Percentiles rank a stretch among this genome's conserved stretches.
These are phyloP conservation scores for Lentinula boryana DNA, from an alignment of 768 basidiomycete species.

Conservation along the genomic window DNA sequence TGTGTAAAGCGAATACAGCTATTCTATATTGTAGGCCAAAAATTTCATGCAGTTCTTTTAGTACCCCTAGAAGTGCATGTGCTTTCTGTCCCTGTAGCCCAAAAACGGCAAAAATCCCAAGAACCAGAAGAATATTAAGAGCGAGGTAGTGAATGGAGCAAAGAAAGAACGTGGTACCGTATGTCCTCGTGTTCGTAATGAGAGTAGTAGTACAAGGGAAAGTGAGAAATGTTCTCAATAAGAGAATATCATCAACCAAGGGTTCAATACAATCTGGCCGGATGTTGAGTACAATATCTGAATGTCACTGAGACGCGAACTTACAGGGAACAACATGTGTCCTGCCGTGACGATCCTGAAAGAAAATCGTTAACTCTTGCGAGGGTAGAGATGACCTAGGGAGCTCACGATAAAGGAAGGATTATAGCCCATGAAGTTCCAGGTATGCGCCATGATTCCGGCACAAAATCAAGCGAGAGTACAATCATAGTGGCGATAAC, in stretches of 20 bases:
- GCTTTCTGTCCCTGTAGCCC: not conserved
- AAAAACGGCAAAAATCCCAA: not conserved
- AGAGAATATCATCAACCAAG: slow-evolving; percentile 85
- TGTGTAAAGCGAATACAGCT: not conserved
- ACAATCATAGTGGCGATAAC: slow-evolving; percentile 51
- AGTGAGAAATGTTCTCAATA: slow-evolving; percentile 21
- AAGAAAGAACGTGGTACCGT: not conserved
- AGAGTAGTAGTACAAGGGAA: not conserved
- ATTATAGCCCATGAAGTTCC: slow-evolving; percentile 68
- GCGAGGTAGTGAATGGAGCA: not conserved
- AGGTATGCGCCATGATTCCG: slow-evolving; percentile 58
- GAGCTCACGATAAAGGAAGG: slow-evolving; percentile 62
- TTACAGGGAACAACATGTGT: slow-evolving; percentile 72
- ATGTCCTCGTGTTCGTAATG: not conserved
- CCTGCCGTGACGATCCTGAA: slow-evolving; percentile 53
- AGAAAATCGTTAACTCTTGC: not conserved
- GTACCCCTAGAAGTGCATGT: not conserved
- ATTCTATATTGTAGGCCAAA: not conserved
- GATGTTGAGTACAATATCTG: not conserved
- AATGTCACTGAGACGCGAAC: slow-evolving; percentile 16
- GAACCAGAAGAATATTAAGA: not conserved
- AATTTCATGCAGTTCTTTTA: not conserved
- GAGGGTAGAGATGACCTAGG: slow-evolving; percentile 5
- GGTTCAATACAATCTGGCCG: slow-evolving; percentile 72
- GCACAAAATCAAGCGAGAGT: slow-evolving; percentile 47